Evolutionary conservation across 1,284 basidiomycete species (phyloP).

Genomic region (Xerocomus amazonicus): DNA sequence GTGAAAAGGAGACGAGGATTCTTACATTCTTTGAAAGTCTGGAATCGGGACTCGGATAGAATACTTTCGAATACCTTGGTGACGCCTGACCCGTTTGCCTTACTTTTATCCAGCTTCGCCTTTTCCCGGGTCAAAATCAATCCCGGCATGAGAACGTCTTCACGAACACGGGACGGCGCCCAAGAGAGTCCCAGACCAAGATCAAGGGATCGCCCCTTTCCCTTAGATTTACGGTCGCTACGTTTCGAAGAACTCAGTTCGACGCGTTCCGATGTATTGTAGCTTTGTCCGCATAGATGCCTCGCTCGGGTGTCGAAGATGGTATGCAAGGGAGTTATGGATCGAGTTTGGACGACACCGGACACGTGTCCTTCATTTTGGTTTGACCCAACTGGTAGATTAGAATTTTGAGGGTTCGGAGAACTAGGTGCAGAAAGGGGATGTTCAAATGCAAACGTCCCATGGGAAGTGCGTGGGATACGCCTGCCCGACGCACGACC

Average conservation of each 20-base stretch:
- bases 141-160: constrained; percentile 55
- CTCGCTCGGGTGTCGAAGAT: constrained; percentile 16
- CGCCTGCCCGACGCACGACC: constrained; percentile 31
- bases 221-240: constrained; percentile 31
- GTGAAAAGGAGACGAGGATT: constrained; percentile 8
- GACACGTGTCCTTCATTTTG: constrained; percentile 6
- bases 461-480: constrained; percentile 31
- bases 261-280: constrained; percentile 10
- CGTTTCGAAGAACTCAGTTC: constrained; percentile 6
- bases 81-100: constrained; percentile 49
- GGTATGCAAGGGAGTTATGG: constrained; percentile 9
- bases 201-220: constrained; percentile 64
- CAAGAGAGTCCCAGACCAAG: constrained; percentile 59
- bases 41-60: constrained; percentile 59
- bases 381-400: constrained; percentile 18
- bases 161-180: constrained; percentile 62
- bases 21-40: constrained; percentile 68
- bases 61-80: constrained; percentile 59
- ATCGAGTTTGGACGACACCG: constrained; percentile 5
- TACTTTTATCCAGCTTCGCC: constrained; percentile 31
- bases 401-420: constrained; percentile 24
- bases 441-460: constrained; percentile 42
- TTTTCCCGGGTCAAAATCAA: constrained; percentile 35
- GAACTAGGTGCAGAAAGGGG: constrained; percentile 39
- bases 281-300: constrained; percentile 24